Conservation (phyloP, 2,329 filamentous ascomycete genomes). For the Chalaropsis thielavioides region DNA sequence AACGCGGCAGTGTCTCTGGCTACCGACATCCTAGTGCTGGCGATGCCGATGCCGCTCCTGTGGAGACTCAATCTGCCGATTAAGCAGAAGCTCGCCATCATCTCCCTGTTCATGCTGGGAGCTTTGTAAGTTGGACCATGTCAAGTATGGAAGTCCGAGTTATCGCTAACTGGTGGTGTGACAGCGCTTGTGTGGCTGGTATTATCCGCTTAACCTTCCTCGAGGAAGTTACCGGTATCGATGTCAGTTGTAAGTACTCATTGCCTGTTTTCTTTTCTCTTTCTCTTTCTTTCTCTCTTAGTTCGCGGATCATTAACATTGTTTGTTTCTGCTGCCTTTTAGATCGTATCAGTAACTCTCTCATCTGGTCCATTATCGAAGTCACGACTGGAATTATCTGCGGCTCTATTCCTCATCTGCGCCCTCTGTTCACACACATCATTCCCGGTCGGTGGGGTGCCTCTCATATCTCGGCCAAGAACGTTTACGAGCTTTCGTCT, state of each 20-base stretch:
- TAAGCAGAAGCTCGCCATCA: conserved; percentile 22
- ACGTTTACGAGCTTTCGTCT: conserved; percentile 12
- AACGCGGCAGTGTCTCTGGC: conserved; percentile 23
- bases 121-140: conserved; percentile 22
- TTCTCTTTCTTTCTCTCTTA: not conserved
- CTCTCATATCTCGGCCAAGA: not conserved
- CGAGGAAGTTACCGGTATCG: conserved; percentile 20
- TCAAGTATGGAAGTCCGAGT: not conserved
- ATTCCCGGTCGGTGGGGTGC: conserved; percentile 9
- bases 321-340: not conserved
- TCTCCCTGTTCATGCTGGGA: conserved; percentile 22
- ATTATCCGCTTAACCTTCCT: conserved; percentile 22
- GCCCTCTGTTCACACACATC: conserved; percentile 19
- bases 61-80: conserved; percentile 22
- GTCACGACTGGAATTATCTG: conserved; percentile 25
- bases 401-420: conserved; percentile 25
- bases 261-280: not conserved
- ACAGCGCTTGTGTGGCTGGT: conserved; percentile 22
- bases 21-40: conserved; percentile 23
- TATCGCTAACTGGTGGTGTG: not conserved
- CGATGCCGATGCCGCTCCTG: conserved; percentile 23
- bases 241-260: conserved; percentile 23
- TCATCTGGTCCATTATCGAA: conserved; percentile 25
- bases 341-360: conserved; percentile 23
- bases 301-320: not conserved